Base-by-base conservation (phyloP, 768 basidiomycete species). In the Boletellus sp. region DNA sequence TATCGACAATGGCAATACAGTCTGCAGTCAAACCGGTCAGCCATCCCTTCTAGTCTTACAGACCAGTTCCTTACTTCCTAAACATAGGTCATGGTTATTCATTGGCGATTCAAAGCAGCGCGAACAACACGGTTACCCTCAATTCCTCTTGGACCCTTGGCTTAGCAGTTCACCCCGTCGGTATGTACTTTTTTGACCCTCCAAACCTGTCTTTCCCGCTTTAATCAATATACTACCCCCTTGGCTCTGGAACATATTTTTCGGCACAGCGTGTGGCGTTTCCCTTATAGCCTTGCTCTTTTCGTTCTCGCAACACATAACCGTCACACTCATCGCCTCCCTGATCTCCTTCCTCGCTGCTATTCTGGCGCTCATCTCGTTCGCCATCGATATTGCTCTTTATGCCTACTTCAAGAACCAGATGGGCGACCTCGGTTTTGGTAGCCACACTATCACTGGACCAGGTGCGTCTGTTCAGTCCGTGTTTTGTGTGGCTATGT, bases 351-450 rank as follows among this genome's bases (percentile, higher is more conserved):
- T 87, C 76, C 72, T 90, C 47, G 86, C 85, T 8, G 83, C 85
- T 1, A 52, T 77, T 19, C 62, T 91, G 38, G 79, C 87, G 3
- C 70, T 90, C 48, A 79, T 90, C 53, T 82, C 87, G 1, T 88
- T 91, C 60, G 78, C 79, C 36, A 80, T 87, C 64, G 87, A 92
- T 64, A 84, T 90, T 52, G 84, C 86, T 13, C 78, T 92, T 26
- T 85, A 72, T 59, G 81, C 73, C 3, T 80, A 75, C 50, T 75
- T 84, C 45, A 81, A 78, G 61, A 73, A 83, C 45, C 72, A 83
- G 55, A 73, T 87, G 57, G 67, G 68, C 38, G 73, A 79, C 48
- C 72, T 90, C 11, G 64, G 64, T 8, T 55, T 50, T 11, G 50
- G 67, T 37, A 66, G 72, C 47, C 64, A 58, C n/a, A 85, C 86